Conservation (phyloP, 805 yeast species). For the Kodamaea kakaduensis region DNA sequence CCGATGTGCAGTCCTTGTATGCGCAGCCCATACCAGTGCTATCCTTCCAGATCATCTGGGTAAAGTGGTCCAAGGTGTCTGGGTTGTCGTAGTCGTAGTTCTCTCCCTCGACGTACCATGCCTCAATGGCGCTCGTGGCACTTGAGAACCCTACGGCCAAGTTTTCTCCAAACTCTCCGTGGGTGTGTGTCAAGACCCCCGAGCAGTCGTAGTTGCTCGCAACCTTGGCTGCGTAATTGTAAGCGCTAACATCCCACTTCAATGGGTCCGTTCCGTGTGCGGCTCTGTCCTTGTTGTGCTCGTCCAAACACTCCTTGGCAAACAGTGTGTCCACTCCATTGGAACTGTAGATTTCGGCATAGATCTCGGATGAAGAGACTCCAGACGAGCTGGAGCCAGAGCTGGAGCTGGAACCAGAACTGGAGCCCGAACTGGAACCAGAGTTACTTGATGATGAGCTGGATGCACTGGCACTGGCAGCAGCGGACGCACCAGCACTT, state of each 20-base stretch:
- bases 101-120: conserved; percentile 36
- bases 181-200: conserved; percentile 35
- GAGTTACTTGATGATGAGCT: too few relatives aligned
- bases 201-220: conserved; percentile 37
- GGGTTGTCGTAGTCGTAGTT: conserved; percentile 23
- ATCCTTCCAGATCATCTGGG: conserved; percentile 30
- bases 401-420: conserved; percentile 8
- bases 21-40: conserved; percentile 30
- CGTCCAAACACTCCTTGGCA: conserved; percentile 28
- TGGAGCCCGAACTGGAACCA: too few relatives aligned
- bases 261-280: conserved; percentile 26
- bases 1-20: conserved; percentile 28
- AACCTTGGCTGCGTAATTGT: conserved; percentile 30
- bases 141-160: conserved; percentile 32
- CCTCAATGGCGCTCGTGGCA: conserved; percentile 31
- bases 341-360: conserved; percentile 18
- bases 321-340: conserved; percentile 24
- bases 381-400: conserved; percentile 3
- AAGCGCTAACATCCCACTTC: conserved; percentile 30
- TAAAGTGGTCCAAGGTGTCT: conserved; percentile 28
- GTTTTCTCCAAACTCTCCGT: conserved; percentile 36
- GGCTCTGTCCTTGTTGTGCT: conserved; percentile 32
- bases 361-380: conserved; percentile 9
- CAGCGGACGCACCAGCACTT: too few relatives aligned
- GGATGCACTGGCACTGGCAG: too few relatives aligned